phyloP scores from a whole-genome alignment of 2,329 filamentous ascomycete species.

The Fusarium virguliforme region DNA sequence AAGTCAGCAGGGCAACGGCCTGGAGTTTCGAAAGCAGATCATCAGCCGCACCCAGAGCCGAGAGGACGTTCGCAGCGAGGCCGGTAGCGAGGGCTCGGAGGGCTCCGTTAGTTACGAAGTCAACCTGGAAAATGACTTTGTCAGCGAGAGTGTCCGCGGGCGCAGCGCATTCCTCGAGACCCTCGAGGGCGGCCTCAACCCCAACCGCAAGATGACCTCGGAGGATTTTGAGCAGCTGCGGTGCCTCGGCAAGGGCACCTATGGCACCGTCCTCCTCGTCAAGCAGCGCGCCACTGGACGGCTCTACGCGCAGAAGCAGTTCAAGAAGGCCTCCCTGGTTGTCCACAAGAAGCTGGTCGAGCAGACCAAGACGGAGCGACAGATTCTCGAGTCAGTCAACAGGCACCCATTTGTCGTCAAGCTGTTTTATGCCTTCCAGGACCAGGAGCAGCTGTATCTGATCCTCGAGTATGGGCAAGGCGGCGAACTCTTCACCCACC shows the following conservation, averaged over 20 bases:
- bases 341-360: slow-evolving; percentile 97
- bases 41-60: slow-evolving; percentile 71
- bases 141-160: slow-evolving; percentile 75
- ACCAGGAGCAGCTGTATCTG: slow-evolving; percentile 96
- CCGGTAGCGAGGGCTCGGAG: slow-evolving; percentile 76
- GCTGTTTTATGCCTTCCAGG: slow-evolving; percentile 98
- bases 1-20: slow-evolving; percentile 56
- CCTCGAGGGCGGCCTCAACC: slow-evolving; percentile 69
- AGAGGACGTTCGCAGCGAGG: slow-evolving; percentile 68
- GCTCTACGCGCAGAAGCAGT: slow-evolving; percentile 97
- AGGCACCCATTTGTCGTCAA: slow-evolving; percentile 98
- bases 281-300: slow-evolving; percentile 90
- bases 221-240: slow-evolving; percentile 92
- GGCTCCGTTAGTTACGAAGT: slow-evolving; percentile 86
- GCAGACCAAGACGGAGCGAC: slow-evolving; percentile 96
- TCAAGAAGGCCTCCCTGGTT: slow-evolving; percentile 95
- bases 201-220: slow-evolving; percentile 87
- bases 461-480: slow-evolving; percentile 98
- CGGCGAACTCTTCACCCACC: slow-evolving; percentile 95
- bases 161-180: slow-evolving; percentile 62
- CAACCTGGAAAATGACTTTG: slow-evolving; percentile 86
- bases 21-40: slow-evolving; percentile 67
- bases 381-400: slow-evolving; percentile 95
- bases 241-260: slow-evolving; percentile 96
- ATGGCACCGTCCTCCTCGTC: slow-evolving; percentile 94